A percentile compares a stretch with the other conserved stretches of the same genome.
Evolutionary conservation across 1,284 basidiomycete species (phyloP).

Genomic region (Phenoliferia sp.): DNA sequence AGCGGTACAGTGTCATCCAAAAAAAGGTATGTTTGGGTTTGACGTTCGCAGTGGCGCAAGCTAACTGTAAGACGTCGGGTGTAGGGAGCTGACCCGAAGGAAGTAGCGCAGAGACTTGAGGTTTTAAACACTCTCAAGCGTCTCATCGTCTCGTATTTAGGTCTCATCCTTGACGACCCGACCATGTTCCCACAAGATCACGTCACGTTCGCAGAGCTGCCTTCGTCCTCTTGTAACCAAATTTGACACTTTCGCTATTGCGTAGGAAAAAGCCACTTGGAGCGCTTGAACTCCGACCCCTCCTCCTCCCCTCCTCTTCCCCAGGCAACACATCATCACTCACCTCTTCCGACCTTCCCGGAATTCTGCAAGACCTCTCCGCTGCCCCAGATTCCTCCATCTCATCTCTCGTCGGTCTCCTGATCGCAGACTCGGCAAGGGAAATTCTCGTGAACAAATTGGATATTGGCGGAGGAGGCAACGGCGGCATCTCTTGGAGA

Average conservation of each 20-base stretch:
- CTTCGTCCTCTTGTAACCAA: neutral
- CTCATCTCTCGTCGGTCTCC: conserved; percentile 47
- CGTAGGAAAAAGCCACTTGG: conserved; percentile 57
- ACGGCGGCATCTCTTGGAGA: conserved; percentile 59
- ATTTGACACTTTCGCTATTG: neutral
- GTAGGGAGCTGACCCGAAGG: conserved; percentile 17
- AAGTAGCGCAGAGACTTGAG: conserved; percentile 48
- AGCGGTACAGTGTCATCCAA: conserved; percentile 50
- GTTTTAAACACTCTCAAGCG: conserved; percentile 68
- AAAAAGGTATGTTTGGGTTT: conserved; percentile 52
- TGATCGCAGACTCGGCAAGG: conserved; percentile 40
- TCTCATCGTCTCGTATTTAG: conserved; percentile 83
- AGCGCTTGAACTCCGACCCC: conserved; percentile 65
- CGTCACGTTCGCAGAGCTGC: conserved; percentile 51
- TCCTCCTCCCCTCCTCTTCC: conserved; percentile 59
- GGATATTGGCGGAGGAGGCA: conserved; percentile 30
- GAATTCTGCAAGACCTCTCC: conserved; percentile 49
- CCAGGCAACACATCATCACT: conserved; percentile 53
- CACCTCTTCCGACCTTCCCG: conserved; percentile 42
- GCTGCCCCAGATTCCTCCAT: conserved; percentile 24
- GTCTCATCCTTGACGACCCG: conserved; percentile 83
- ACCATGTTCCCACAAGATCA: conserved; percentile 83
- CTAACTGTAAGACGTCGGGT: neutral
- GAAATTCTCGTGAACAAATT: conserved; percentile 24
- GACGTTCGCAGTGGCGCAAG: neutral